These are phyloP conservation scores for Schizonepeta tenuifolia DNA, from an alignment of 257 asterid species.

Conservation along the genomic window DNA sequence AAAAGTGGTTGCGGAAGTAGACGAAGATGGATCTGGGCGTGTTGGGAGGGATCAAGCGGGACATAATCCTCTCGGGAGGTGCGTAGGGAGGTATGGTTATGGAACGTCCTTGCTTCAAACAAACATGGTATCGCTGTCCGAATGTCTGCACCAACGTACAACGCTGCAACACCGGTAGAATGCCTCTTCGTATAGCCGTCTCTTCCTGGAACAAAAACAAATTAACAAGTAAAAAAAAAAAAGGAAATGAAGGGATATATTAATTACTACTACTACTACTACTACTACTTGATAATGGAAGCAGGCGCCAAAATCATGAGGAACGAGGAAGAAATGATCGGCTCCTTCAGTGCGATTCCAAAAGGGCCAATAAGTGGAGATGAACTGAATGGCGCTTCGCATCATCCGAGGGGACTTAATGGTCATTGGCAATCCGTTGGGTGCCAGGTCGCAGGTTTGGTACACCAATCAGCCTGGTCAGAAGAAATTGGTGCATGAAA, in stretches of 20 bases:
- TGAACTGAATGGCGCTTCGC: constrained; percentile 70
- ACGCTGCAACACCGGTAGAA: constrained; percentile 59
- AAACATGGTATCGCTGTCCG: constrained; percentile 54
- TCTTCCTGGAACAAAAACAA: constrained; percentile 55
- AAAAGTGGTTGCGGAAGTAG: constrained; percentile 70
- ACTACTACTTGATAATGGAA: constrained; percentile 80
- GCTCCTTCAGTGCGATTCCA: constrained; percentile 81
- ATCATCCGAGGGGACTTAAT: constrained; percentile 71
- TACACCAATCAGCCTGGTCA: constrained; percentile 79
- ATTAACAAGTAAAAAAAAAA: not conserved
- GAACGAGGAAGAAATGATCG: constrained; percentile 71
- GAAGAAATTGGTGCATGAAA: constrained; percentile 65
- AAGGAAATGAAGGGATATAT: too few species aligned
- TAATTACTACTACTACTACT: too few species aligned
- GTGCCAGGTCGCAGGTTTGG: constrained; percentile 74
- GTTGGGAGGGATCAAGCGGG: constrained; percentile 68
- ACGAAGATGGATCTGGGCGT: constrained; percentile 77
- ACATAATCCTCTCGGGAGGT: constrained; percentile 73
- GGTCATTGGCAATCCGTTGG: constrained; percentile 73
- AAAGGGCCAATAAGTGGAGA: constrained; percentile 65
- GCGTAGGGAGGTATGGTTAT: constrained; percentile 79
- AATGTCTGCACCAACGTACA: constrained; percentile 60
- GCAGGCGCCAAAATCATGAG: constrained; percentile 82
- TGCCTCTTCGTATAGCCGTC: constrained; percentile 72
- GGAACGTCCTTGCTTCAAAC: constrained; percentile 58